Evolutionary conservation across 225 moss, liverwort and hornwort genomes (phyloP).

Genomic region (Pseudoscleropodium purum): DNA sequence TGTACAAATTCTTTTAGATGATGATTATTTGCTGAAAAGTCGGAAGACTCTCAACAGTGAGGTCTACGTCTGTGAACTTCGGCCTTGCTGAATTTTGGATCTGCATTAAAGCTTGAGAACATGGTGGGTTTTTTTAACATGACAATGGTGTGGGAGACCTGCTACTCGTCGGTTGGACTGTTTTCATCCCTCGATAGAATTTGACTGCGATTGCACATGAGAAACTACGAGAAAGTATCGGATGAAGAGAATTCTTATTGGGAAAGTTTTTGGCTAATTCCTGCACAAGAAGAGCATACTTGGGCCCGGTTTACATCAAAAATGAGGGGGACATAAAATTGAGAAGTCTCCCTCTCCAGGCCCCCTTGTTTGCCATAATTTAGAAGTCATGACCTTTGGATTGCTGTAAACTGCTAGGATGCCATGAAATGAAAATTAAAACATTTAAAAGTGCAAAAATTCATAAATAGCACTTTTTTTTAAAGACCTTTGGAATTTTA

Average conservation of each 20-base stretch:
- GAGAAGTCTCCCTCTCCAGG: not conserved
- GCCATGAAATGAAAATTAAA: not conserved
- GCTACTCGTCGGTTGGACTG: not conserved
- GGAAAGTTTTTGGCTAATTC: not conserved
- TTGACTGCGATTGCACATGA: not conserved
- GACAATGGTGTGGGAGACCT: not conserved
- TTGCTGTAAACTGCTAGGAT: rapidly evolving
- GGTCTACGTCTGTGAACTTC: not conserved
- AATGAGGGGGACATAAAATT: not conserved
- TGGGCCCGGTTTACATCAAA: not conserved
- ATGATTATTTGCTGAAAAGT: not conserved
- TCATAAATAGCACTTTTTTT: not conserved
- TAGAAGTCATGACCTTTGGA: not conserved
- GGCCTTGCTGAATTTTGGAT: not conserved
- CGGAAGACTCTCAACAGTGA: not conserved
- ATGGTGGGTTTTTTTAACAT: not conserved
- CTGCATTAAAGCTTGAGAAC: not conserved
- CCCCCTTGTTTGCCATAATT: not conserved
- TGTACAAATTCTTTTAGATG: slow-evolving; percentile 11
- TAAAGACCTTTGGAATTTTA: rapidly evolving
- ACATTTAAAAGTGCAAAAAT: not conserved
- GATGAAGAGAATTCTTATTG: not conserved
- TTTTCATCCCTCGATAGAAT: not conserved
- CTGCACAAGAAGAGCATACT: not conserved
- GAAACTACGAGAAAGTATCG: not conserved